These are phyloP conservation scores for Lyophyllum shimeji DNA, from an alignment of 768 basidiomycete genomes.

Conservation along the genomic window DNA sequence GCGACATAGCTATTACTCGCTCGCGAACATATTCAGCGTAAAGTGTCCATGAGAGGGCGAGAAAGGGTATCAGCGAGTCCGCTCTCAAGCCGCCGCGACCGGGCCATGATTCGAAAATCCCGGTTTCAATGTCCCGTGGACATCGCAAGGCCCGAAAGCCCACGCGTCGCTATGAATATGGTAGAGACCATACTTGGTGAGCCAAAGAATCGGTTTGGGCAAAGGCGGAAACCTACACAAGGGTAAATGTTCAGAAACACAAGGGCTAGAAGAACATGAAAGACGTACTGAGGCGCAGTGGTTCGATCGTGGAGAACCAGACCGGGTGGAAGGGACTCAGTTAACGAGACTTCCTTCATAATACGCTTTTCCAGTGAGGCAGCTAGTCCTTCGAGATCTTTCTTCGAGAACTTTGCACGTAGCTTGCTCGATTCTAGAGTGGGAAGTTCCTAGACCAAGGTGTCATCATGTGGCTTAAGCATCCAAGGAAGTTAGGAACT, in stretches of 20 bases:
- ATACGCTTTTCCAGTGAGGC: constrained; percentile 18
- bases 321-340: constrained; percentile 21
- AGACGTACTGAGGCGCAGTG: constrained; percentile 19
- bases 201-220: constrained; percentile 23
- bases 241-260: neutral
- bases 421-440: constrained; percentile 24
- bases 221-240: constrained; percentile 30
- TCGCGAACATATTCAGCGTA: no score
- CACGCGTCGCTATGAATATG: no score
- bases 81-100: neutral
- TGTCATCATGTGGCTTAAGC: no score
- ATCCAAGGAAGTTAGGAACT: neutral
- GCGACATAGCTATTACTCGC: no score
- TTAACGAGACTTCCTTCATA: constrained; percentile 20
- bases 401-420: constrained; percentile 23
- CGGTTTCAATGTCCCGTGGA: constrained; percentile 20
- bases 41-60: no score
- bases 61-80: no score
- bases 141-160: constrained; percentile 27
- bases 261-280: neutral
- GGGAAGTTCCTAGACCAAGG: constrained; percentile 22
- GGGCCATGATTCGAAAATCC: constrained; percentile 1
- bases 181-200: no score
- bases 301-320: constrained; percentile 21
- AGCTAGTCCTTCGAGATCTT: constrained; percentile 23